Base-by-base conservation (phyloP, 1,284 basidiomycete genomes). In the Puccinia coronata region DNA sequence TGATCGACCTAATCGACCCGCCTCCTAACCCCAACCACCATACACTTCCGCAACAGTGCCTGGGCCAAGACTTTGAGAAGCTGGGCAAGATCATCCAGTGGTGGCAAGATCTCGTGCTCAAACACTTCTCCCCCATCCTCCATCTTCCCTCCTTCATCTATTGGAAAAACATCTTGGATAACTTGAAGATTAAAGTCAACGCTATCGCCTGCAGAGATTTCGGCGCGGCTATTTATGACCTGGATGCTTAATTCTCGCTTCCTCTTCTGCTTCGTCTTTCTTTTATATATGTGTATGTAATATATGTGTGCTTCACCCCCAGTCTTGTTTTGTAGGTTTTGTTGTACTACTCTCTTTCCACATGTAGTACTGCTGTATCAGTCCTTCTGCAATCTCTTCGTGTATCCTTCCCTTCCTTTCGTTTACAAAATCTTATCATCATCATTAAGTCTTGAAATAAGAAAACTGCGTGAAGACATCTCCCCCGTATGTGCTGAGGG, bases 11-110 rank as follows among this genome's bases (percentile, higher is more conserved):
- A 11, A 34, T 71, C 23, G 53, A 79, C 31, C 69, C 69, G 4
- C 69, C 69, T 20, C 47, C 47, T 1, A 31, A 20, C 23, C 47
- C 69, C 47, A 16, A n/a, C 6, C n/a, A n/a, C n/a, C 36, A 16
- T 69, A 25, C 25, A 16, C 16, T 53, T 53, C 18, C 47, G 28
- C n/a, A 49, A 49, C 47, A 47, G 31, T 71, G 28, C 20, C 41
- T 39, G 31, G 77, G 77, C 31, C 77, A 79, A 79, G 65, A 79
- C 25, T 79, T 79, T 25, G 77, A 79, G 23, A 79, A 79, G 59
- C 51, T 79, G 2, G 25, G 31, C 16, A 71, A 79, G 51, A 41
- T 79, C 36, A 1, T 71, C 9, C 41, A 41, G 55, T 79, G 63
- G 63, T 79, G 77, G 77, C 49, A 79, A 59, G 53, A 71, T 53